These are phyloP conservation scores for Paraphoma sp. DNA, from an alignment of 2,329 filamentous ascomycete genomes.

Conservation along the genomic window DNA sequence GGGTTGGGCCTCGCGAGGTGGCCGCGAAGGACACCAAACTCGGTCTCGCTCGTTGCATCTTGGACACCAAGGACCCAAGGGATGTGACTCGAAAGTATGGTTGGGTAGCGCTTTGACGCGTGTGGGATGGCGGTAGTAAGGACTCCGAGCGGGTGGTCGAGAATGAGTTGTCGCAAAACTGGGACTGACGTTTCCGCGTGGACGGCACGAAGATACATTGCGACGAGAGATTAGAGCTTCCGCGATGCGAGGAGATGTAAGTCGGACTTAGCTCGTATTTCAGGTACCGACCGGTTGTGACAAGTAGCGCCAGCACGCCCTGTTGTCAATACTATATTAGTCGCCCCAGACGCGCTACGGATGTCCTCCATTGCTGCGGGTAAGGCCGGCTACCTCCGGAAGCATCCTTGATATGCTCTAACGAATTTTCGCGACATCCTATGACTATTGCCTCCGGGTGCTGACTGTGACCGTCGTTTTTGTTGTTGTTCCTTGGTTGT, in stretches of 20 bases:
- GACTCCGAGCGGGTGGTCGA: constrained; percentile 62
- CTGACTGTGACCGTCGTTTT: too few relatives aligned
- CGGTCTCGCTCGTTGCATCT: constrained; percentile 44
- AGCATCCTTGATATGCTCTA: too few relatives aligned
- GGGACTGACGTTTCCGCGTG: constrained; percentile 58
- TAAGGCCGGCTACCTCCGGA: too few relatives aligned
- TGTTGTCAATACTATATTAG: too few relatives aligned
- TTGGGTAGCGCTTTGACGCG: constrained; percentile 19
- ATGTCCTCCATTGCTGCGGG: too few relatives aligned
- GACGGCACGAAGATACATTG: constrained; percentile 61
- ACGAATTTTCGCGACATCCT: too few relatives aligned
- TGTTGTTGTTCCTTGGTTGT: too few relatives aligned
- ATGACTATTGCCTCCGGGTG: too few relatives aligned
- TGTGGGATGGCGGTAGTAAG: constrained; percentile 65
- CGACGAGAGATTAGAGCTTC: constrained; percentile 1
- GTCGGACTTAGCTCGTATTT: neutral
- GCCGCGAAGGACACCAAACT: constrained; percentile 61
- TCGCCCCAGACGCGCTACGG: too few relatives aligned
- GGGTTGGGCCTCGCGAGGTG: constrained; percentile 70
- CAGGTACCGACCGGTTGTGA: neutral
- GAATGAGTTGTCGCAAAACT: constrained; percentile 62
- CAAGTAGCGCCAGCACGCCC: neutral
- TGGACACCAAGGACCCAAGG: constrained; percentile 47
- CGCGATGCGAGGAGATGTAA: neutral
- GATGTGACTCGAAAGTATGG: constrained; percentile 32